Evolutionary conservation across 495 filamentous ascomycete species (phyloP).

Genomic region (Rhizodiscina lignyota): DNA sequence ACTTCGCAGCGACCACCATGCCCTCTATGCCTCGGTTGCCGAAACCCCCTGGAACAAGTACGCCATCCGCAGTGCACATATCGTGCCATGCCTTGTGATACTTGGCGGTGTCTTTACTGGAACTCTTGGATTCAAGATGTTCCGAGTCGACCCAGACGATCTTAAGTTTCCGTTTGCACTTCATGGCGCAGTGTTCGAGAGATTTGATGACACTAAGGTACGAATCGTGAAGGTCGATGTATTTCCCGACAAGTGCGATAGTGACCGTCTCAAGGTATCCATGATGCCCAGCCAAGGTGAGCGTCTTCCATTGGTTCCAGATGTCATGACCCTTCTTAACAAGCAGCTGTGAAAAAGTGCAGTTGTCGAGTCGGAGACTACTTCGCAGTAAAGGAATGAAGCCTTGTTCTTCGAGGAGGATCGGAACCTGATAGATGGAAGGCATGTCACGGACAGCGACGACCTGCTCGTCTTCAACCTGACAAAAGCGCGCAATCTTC

Average conservation of each 20-base stretch:
- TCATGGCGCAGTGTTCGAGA: slow-evolving; percentile 84
- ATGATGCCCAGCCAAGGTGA: slow-evolving; percentile 43
- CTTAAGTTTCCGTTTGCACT: slow-evolving; percentile 60
- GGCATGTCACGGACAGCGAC: slow-evolving; percentile 71
- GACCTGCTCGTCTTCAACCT: slow-evolving; percentile 66
- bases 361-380: slow-evolving; percentile 40
- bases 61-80: slow-evolving; percentile 51
- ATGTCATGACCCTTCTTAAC: slow-evolving; percentile 39
- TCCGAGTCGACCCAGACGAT: slow-evolving; percentile 72
- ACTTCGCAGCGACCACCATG: slow-evolving; percentile 71
- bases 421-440: slow-evolving; percentile 80
- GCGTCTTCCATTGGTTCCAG: slow-evolving; percentile 60
- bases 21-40: slow-evolving; percentile 66
- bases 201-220: slow-evolving; percentile 73
- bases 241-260: slow-evolving; percentile 89
- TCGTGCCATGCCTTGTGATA: slow-evolving; percentile 83
- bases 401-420: slow-evolving; percentile 69
- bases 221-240: slow-evolving; percentile 62
- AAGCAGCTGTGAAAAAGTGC: slow-evolving; percentile 28
- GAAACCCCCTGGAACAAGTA: slow-evolving; percentile 68
- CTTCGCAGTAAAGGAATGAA: slow-evolving; percentile 44
- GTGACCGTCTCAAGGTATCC: slow-evolving; percentile 45
- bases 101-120: slow-evolving; percentile 42
- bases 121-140: slow-evolving; percentile 52
- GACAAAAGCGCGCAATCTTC: slow-evolving; percentile 79